These are phyloP conservation scores for Inga leiocalycina DNA, from an alignment of 306 rosid species.

Conservation along the genomic window DNA sequence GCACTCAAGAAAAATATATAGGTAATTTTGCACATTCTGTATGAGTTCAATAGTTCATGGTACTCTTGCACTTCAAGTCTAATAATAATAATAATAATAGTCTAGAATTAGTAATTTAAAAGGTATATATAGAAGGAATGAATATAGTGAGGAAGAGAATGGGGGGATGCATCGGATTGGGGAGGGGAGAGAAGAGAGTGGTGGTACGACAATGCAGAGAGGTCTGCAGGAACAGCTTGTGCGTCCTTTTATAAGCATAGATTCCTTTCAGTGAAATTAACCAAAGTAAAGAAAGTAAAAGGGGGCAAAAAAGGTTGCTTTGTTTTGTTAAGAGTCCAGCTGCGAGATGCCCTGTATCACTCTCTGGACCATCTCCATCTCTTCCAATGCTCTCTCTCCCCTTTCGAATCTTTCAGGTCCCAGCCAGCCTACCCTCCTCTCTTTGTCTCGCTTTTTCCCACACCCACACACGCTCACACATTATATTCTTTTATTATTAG, in stretches of 20 bases:
- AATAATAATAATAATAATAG: no score
- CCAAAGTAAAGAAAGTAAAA: background rate
- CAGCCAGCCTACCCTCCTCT: background rate
- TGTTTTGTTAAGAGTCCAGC: constrained; percentile 2
- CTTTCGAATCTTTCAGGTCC: background rate
- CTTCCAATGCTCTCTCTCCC: background rate
- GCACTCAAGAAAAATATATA: no score
- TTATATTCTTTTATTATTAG: no score
- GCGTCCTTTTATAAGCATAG: background rate
- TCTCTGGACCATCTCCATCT: background rate
- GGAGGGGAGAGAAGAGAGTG: background rate
- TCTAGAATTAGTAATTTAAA: no score
- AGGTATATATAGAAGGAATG: no score
- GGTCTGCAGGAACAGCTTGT: background rate
- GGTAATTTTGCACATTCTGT: no score
- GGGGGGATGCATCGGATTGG: background rate
- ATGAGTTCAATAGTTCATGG: no score
- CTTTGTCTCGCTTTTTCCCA: background rate
- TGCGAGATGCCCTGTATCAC: background rate
- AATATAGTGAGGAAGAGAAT: background rate
- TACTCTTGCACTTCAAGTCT: no score
- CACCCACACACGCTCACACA: background rate
- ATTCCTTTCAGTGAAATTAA: background rate
- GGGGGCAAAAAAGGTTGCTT: background rate
- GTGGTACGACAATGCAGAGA: background rate